These are phyloP conservation scores for Tetraselmis chui DNA, from an alignment of 139 green algal genomes.

Conservation along the genomic window DNA sequence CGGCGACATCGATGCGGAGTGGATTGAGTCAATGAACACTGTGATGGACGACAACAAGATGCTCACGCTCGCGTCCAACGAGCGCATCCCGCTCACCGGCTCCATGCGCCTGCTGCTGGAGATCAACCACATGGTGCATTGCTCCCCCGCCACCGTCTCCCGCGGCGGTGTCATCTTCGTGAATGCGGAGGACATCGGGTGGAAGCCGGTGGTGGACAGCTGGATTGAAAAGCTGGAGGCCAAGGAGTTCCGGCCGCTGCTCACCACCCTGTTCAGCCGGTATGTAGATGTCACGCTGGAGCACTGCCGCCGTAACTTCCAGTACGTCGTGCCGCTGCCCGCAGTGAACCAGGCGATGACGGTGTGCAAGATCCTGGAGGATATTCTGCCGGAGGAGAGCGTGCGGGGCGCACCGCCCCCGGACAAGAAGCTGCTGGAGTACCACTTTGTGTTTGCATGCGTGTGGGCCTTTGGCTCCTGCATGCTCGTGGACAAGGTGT, in stretches of 20 bases:
- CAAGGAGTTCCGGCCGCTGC: slow-evolving; percentile 31
- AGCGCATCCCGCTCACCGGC: slow-evolving; percentile 82
- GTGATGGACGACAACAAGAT: slow-evolving; percentile 91
- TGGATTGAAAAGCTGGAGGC: slow-evolving; percentile 75
- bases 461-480: slow-evolving; percentile 84
- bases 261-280: slow-evolving; percentile 73
- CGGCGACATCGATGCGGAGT: slow-evolving; percentile 90
- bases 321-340: slow-evolving; percentile 67
- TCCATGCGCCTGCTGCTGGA: slow-evolving; percentile 87
- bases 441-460: slow-evolving; percentile 88
- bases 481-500: slow-evolving; percentile 78
- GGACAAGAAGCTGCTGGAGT: slow-evolving; percentile 82
- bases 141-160: slow-evolving; percentile 85
- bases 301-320: slow-evolving; percentile 77
- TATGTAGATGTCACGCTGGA: slow-evolving; percentile 85
- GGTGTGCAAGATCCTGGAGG: slow-evolving; percentile 89
- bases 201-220: slow-evolving; percentile 71
- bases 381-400: slow-evolving; percentile 58
- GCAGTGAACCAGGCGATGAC: slow-evolving; percentile 76
- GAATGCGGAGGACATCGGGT: slow-evolving; percentile 79
- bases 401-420: slow-evolving; percentile 44
- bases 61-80: slow-evolving; percentile 87
- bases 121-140: slow-evolving; percentile 79
- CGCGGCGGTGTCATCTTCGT: slow-evolving; percentile 88
- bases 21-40: slow-evolving; percentile 91